These are phyloP conservation scores for Solioccasus polychromus DNA, from an alignment of 768 basidiomycete genomes.

Conservation along the genomic window DNA sequence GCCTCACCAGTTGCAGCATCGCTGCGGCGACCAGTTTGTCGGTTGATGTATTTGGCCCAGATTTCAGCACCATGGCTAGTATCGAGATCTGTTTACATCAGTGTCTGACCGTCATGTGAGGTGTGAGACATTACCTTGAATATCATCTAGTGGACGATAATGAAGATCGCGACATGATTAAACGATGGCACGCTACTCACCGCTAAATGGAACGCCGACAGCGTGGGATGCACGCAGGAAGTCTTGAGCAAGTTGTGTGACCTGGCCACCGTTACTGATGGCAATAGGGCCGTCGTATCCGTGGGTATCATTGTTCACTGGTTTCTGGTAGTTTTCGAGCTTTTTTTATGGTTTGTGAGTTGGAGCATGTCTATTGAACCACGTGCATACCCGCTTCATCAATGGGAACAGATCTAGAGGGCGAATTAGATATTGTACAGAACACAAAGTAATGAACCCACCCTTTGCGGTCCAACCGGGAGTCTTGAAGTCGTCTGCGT, in stretches of 20 bases:
- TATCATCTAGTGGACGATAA: constrained; percentile 62
- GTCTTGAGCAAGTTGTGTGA: constrained; percentile 63
- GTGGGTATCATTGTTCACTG: constrained; percentile 61
- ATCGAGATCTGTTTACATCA: constrained; percentile 42
- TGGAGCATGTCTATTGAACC: not conserved
- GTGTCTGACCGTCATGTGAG: not conserved
- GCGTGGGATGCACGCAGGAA: constrained; percentile 63
- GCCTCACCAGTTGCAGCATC: constrained; percentile 62
- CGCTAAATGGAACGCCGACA: constrained; percentile 62
- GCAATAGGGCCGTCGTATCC: constrained; percentile 73
- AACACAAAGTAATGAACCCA: constrained; percentile 30
- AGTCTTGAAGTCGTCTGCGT: constrained; percentile 66
- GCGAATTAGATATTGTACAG: not conserved
- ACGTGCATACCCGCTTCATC: constrained; percentile 57
- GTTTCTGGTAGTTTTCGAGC: constrained; percentile 78
- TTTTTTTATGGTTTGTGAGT: constrained; percentile 24
- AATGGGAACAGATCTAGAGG: constrained; percentile 60
- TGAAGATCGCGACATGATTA: no score
- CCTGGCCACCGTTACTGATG: constrained; percentile 66
- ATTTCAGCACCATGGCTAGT: constrained; percentile 65
- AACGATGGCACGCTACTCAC: constrained; percentile 31
- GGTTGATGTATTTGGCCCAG: constrained; percentile 77
- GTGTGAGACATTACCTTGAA: constrained; percentile 42
- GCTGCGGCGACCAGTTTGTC: constrained; percentile 67
- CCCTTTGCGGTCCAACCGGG: constrained; percentile 67